Evolutionary conservation across 495 filamentous ascomycete species (phyloP).

Genomic region (Aspergillus sclerotioniger): DNA sequence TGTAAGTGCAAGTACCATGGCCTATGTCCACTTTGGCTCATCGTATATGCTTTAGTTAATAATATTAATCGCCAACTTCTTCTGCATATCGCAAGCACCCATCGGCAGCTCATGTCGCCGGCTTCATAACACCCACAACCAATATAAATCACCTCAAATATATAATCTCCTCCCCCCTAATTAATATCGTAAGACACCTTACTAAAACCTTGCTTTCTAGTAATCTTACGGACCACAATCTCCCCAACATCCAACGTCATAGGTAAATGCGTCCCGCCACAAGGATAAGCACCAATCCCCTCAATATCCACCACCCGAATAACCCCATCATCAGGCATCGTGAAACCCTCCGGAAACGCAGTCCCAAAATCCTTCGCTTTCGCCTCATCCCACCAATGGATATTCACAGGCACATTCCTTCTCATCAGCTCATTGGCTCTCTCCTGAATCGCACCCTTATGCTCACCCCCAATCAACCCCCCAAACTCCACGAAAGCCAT

Average conservation of each 20-base stretch:
- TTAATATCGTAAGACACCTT: constrained; percentile 52
- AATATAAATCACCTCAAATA: too few relatives aligned
- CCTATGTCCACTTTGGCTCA: too few relatives aligned
- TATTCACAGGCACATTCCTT: constrained; percentile 51
- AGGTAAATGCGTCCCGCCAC: constrained; percentile 64
- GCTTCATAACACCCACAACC: too few relatives aligned
- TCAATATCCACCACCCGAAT: constrained; percentile 55
- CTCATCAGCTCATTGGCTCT: constrained; percentile 50
- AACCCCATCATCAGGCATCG: constrained; percentile 46
- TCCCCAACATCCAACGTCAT: constrained; percentile 50
- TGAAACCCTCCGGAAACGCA: constrained; percentile 40
- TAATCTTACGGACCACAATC: constrained; percentile 59
- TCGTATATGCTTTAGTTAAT: too few relatives aligned
- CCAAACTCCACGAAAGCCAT: constrained; percentile 57
- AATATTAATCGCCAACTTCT: too few relatives aligned
- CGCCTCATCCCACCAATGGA: constrained; percentile 62
- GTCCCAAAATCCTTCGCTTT: constrained; percentile 35
- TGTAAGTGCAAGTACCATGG: too few relatives aligned
- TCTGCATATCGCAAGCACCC: too few relatives aligned
- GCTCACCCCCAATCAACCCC: constrained; percentile 58
- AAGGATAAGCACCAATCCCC: constrained; percentile 59
- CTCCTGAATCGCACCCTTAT: constrained; percentile 55
- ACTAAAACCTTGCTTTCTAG: constrained; percentile 53
- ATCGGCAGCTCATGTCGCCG: too few relatives aligned
- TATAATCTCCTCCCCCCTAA: too few relatives aligned